These are phyloP conservation scores for Ogataea sp. DNA, from an alignment of 805 yeast species.

Conservation along the genomic window DNA sequence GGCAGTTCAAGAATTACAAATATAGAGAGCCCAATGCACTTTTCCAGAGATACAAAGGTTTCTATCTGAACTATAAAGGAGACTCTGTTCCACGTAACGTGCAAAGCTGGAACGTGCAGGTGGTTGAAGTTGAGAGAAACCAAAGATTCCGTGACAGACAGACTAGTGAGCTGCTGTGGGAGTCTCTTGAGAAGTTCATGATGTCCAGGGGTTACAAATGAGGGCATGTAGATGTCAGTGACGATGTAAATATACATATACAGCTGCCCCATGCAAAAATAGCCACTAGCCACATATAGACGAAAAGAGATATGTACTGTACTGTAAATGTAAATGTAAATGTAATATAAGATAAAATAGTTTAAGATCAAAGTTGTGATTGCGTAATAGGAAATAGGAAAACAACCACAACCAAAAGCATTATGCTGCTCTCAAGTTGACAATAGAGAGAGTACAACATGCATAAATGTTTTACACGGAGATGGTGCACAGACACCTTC, in stretches of 20 bases:
- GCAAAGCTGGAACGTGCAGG: conserved; percentile 83
- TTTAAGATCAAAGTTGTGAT: too few relatives aligned
- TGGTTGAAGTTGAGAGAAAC: conserved; percentile 68
- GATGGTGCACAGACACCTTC: not conserved
- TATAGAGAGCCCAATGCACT: conserved; percentile 72
- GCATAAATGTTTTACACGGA: not conserved
- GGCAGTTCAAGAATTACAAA: conserved; percentile 91
- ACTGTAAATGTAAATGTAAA: too few relatives aligned
- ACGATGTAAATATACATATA: too few relatives aligned
- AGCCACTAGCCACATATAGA: too few relatives aligned
- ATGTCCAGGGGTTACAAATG: conserved; percentile 51
- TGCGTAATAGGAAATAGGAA: too few relatives aligned
- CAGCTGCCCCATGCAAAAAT: too few relatives aligned
- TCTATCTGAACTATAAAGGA: conserved; percentile 64
- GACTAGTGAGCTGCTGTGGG: conserved; percentile 82
- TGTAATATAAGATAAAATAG: too few relatives aligned
- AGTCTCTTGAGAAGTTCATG: conserved; percentile 66
- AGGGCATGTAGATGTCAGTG: not conserved
- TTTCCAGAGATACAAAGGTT: conserved; percentile 82
- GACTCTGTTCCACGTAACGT: conserved; percentile 73
- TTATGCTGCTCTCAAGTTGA: too few relatives aligned
- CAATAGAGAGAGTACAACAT: not conserved
- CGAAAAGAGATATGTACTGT: too few relatives aligned
- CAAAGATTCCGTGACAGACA: conserved; percentile 86
- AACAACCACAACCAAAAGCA: too few relatives aligned